Conservation (phyloP, 306 rosid genomes). For the Elaeagnus macrophylla region DNA sequence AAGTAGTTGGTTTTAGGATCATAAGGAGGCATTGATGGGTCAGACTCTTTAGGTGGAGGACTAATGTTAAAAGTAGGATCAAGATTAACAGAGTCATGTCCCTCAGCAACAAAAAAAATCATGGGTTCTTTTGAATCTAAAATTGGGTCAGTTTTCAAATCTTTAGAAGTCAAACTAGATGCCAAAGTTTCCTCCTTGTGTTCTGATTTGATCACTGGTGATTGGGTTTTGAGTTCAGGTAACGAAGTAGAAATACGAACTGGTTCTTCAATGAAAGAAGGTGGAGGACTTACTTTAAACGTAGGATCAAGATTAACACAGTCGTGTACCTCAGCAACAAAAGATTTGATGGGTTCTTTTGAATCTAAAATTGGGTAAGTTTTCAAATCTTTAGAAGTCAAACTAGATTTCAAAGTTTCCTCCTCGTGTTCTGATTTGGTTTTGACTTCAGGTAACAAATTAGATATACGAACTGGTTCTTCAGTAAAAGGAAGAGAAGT, state of each 20-base stretch:
- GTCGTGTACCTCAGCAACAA: slow-evolving; percentile 29
- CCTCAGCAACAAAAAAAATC: too few relatives aligned
- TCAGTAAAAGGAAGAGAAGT: slow-evolving; percentile 6
- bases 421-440: slow-evolving; percentile 21
- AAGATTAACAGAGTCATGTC: too few relatives aligned
- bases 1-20: slow-evolving; percentile 76
- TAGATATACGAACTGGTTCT: slow-evolving; percentile 29
- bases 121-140: too few relatives aligned
- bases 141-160: too few relatives aligned
- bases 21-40: slow-evolving; percentile 55
- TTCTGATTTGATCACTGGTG: too few relatives aligned
- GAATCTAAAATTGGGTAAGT: not conserved
- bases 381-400: slow-evolving; percentile 23
- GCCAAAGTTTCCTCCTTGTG: too few relatives aligned
- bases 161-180: too few relatives aligned
- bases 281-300: slow-evolving; percentile 62
- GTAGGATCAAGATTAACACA: slow-evolving; percentile 54
- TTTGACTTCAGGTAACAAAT: slow-evolving; percentile 33
- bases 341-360: not conserved
- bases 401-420: slow-evolving; percentile 12
- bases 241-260: slow-evolving; percentile 16
- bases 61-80: too few relatives aligned
- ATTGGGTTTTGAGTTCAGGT: slow-evolving; percentile 3
- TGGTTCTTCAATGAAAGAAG: slow-evolving; percentile 17
- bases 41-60: slow-evolving; percentile 45